Percentiles rank a stretch among this genome's conserved stretches.
These are phyloP conservation scores for Cytospora mali DNA, from an alignment of 2,329 filamentous ascomycete genomes.

Conservation along the genomic window DNA sequence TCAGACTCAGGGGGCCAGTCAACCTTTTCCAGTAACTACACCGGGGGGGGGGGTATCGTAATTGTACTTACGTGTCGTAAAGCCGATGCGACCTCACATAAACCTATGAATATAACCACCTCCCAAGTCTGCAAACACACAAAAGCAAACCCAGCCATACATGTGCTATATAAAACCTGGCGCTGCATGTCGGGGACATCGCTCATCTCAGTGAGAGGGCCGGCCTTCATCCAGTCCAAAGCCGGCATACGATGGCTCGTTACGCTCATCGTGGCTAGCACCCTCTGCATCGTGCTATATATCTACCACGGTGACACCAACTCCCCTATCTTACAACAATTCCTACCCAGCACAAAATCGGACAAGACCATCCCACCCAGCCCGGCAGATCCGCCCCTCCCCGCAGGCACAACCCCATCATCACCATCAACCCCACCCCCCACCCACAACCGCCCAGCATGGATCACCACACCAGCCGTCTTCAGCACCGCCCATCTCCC, in stretches of 20 bases:
- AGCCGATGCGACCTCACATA: background rate
- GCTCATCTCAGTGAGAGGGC: background rate
- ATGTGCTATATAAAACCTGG: background rate
- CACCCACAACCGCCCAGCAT: slow-evolving; percentile 1
- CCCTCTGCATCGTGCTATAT: slow-evolving; percentile 7
- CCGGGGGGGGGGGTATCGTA: background rate
- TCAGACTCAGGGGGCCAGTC: background rate
- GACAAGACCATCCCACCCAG: background rate
- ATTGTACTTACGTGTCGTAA: background rate
- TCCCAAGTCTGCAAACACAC: background rate
- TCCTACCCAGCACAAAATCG: background rate
- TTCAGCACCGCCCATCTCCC: slow-evolving; percentile 2
- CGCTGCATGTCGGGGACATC: background rate
- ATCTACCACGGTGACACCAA: slow-evolving; percentile 1
- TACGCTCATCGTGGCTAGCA: slow-evolving; percentile 8
- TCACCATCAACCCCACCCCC: background rate
- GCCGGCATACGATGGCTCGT: slow-evolving; percentile 12
- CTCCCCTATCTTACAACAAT: background rate
- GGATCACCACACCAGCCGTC: slow-evolving; percentile 23
- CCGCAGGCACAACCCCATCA: background rate
- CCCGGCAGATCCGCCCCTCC: background rate
- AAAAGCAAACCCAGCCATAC: background rate
- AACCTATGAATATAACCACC: background rate
- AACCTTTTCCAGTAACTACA: background rate
- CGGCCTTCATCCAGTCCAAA: background rate